These are phyloP conservation scores for Pholiota molesta DNA, from an alignment of 768 basidiomycete species.

Conservation along the genomic window DNA sequence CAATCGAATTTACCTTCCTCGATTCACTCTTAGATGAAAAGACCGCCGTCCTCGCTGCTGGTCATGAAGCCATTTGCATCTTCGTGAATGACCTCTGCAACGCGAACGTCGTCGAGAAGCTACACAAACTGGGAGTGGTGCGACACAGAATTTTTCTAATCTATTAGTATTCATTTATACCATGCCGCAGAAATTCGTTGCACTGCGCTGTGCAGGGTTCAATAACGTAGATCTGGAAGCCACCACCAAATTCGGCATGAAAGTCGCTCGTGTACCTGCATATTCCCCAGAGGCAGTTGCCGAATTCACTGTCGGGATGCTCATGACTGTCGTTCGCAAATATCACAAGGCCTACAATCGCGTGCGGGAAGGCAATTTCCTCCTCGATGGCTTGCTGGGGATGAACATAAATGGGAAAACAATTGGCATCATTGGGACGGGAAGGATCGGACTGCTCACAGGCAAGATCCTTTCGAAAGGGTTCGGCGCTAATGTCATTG, in stretches of 20 bases:
- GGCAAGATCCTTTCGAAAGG: conserved; percentile 44
- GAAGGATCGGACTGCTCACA: conserved; percentile 44
- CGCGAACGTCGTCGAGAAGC: conserved; percentile 32
- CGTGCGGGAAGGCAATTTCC: conserved; percentile 49
- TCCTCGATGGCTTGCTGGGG: conserved; percentile 45
- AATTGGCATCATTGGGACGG: conserved; percentile 47
- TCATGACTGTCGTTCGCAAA: conserved; percentile 46
- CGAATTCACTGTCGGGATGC: conserved; percentile 49
- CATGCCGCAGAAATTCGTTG: conserved; percentile 38
- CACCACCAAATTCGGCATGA: conserved; percentile 33
- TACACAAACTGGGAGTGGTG: conserved; percentile 39
- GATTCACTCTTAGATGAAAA: conserved; percentile 39
- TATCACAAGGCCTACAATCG: conserved; percentile 49
- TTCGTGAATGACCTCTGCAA: conserved; percentile 48
- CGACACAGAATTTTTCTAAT: conserved; percentile 11
- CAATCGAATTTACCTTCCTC: conserved; percentile 38
- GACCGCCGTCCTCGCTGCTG: conserved; percentile 38
- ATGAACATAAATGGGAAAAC: conserved; percentile 45
- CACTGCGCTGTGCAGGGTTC: conserved; percentile 44
- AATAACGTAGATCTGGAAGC: conserved; percentile 44
- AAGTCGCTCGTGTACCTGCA: conserved; percentile 43
- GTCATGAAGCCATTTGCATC: conserved; percentile 41
- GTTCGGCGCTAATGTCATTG: conserved; percentile 42
- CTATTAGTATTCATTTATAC: not conserved
- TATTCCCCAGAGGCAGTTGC: conserved; percentile 49